Conservation (phyloP, 1,284 basidiomycete genomes). For the Coniferiporia weirii region DNA sequence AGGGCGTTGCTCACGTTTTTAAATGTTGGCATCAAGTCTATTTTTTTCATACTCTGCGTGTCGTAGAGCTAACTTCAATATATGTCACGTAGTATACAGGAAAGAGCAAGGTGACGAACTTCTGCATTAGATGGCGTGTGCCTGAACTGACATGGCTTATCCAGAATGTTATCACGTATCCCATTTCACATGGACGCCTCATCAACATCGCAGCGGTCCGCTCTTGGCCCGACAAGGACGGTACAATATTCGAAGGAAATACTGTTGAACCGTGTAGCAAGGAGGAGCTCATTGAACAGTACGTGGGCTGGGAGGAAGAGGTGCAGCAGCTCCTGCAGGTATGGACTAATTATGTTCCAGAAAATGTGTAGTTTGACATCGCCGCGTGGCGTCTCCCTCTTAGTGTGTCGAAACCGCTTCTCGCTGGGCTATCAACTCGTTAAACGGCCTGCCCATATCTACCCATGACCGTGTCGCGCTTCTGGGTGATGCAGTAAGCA, state of each 20-base stretch:
- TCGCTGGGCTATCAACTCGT: conserved; percentile 18
- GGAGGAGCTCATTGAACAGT: conserved; percentile 2
- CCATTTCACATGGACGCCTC: conserved; percentile 6
- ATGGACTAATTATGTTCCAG: not conserved
- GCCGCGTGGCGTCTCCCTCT: not conserved
- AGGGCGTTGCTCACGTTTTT: conserved; percentile 19
- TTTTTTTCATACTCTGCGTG: not conserved
- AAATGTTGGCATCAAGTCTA: not conserved
- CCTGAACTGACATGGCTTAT: not conserved
- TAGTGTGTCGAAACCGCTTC: conserved; percentile 19
- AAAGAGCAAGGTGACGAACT: conserved; percentile 32
- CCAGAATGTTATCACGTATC: conserved; percentile 14
- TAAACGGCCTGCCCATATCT: conserved; percentile 6
- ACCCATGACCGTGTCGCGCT: conserved; percentile 18
- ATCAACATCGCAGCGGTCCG: conserved; percentile 16
- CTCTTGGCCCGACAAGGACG: conserved; percentile 12
- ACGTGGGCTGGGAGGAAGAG: conserved; percentile 15
- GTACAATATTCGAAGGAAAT: conserved; percentile 3
- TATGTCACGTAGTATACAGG: conserved; percentile 35
- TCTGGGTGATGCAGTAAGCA: conserved; percentile 19
- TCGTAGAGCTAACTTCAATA: not conserved
- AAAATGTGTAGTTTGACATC: not conserved
- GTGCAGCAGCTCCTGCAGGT: conserved; percentile 18
- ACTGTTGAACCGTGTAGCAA: conserved; percentile 1
- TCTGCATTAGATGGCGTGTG: not conserved